A percentile compares a stretch with the other conserved stretches of the same genome.
phyloP scores from a whole-genome alignment of 805 yeast species.

The Priceomyces medius region DNA sequence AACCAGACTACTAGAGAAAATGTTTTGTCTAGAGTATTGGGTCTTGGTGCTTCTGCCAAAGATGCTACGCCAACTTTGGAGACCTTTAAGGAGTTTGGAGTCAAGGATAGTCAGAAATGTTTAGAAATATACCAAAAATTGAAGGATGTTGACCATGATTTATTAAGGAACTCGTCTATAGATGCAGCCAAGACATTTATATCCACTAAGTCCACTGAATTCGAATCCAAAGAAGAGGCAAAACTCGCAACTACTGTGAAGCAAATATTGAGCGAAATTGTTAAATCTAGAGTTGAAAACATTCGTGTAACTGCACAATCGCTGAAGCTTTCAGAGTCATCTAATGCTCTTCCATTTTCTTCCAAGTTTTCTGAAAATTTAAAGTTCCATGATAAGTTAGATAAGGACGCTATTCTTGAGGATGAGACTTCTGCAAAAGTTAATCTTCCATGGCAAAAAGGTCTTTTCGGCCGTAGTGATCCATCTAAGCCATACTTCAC shows the following conservation, averaged over 20 bases:
- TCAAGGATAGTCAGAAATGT: conserved; percentile 35
- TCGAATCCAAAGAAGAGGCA: conserved; percentile 26
- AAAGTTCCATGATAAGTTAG: conserved; percentile 34
- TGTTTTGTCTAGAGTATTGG: conserved; percentile 45
- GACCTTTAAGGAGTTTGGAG: conserved; percentile 35
- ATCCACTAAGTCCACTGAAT: conserved; percentile 36
- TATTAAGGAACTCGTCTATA: conserved; percentile 17
- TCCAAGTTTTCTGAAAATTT: conserved; percentile 25
- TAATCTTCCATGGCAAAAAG: conserved; percentile 76
- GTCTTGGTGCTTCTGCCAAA: conserved; percentile 20
- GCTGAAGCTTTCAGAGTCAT: conserved; percentile 26
- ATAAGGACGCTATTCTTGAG: conserved; percentile 48
- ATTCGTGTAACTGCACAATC: conserved; percentile 29
- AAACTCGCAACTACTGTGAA: conserved; percentile 33
- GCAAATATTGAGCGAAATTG: conserved; percentile 36
- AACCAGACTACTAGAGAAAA: conserved; percentile 46
- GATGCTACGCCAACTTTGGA: conserved; percentile 24
- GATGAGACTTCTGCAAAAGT: conserved; percentile 51
- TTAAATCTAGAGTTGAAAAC: conserved; percentile 30
- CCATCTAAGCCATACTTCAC: conserved; percentile 84
- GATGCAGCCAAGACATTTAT: conserved; percentile 27
- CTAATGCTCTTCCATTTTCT: conserved; percentile 27
- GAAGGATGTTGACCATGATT: conserved; percentile 24
- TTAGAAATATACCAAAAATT: conserved; percentile 30
- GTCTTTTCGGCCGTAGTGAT: conserved; percentile 75